Base-by-base conservation (phyloP, 2,329 filamentous ascomycete species). In the Aspergillus quadrilineatus region DNA sequence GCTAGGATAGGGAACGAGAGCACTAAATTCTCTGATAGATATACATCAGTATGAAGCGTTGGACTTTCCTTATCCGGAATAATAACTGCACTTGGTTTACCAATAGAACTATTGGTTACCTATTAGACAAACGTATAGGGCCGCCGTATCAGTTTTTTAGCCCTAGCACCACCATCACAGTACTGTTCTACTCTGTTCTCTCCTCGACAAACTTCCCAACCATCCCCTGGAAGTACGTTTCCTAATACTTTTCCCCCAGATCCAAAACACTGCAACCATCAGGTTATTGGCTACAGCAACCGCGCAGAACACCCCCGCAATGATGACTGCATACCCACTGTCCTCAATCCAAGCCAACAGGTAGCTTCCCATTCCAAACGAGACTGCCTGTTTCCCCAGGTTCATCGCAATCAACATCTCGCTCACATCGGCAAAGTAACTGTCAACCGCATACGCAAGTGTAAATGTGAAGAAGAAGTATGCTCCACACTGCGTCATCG, bases 351-450 rank as follows among this genome's bases (percentile, higher is more conserved):
- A 83, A 56, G 81, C 75, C 14, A 83, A 67, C 50, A 83, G 69
- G 55, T 81, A 74, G 50, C 79, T 69, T 4, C 79, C 78, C 67
- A 83, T 77, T 1, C 79, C 80, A 58, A 83, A 83, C 55, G 77
- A 80, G 50, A 83, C 81, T 2, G 80, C 79, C 68, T 83, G 80
- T 65, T 83, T 83, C 9, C 81, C 81, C n/a, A 83, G 65, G 60
- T 82, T 82, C 76, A 83, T 83, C 3, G 80, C 80, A 58, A 83
- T 85, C 9, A 86, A 76, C 83, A 85, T 85, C 70, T 86, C 83
- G 26, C 79, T 80, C n/a, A 82, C 81, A 61, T 85, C 83, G 34
- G 79, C 75, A 17, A 79, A 80, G 68, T 86, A 84, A 51, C 77
- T 80, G 65, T 86, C 83, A 37, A 86, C 80, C 1, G 83, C 82